Base-by-base conservation (phyloP, 1,139 yeast species). In the Scheffersomyces quercinus region DNA sequence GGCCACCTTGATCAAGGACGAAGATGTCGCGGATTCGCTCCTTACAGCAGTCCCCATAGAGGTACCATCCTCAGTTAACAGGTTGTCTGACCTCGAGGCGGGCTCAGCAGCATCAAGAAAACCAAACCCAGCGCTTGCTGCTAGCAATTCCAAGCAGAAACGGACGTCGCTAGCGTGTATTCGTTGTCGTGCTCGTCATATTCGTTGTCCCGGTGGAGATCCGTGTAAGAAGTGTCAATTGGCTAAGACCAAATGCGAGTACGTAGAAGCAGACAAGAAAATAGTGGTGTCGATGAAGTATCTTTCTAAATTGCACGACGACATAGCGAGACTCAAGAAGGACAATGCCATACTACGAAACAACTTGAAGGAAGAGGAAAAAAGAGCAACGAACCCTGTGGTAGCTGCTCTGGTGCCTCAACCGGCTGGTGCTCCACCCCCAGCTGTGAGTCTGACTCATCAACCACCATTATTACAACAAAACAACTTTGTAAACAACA, bases 171-270 rank as follows among this genome's bases (percentile, higher is more conserved):
- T 72, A 42, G 79, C 79, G 1, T 88, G 95, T 58, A 81, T 82
- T 12, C 66, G 90, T 38, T 88, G 96, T 57, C 71, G 95, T 35
- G 77, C 81, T 39, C 73, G 93, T 44, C 95, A 88, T 61, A 82
- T 85, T 33, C 78, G 87, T 50, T 88, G 96, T 58, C 90, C 90
- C 9, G 95, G 95, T 1, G 93, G 89, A 1, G 78, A 82, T 34
- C 89, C 91, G 0, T 88, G 96, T 60, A 65, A 71, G 43, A 83
- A 83, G 55, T 88, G 96, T 59, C 67, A 64, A 14, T 62, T 75
- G 40, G 81, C 87, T 13, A 76, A 74, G 43, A 70, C 83, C 2
- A 72, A 74, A 29, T 88, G 96, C 67, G 90, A 85, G 55, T 88
- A 87, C 53, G 77, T 81, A 16, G 93, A 85, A 58, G 89, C 87